phyloP scores from a whole-genome alignment of 1,284 basidiomycete genomes.

The Ceratobasidium sp. region DNA sequence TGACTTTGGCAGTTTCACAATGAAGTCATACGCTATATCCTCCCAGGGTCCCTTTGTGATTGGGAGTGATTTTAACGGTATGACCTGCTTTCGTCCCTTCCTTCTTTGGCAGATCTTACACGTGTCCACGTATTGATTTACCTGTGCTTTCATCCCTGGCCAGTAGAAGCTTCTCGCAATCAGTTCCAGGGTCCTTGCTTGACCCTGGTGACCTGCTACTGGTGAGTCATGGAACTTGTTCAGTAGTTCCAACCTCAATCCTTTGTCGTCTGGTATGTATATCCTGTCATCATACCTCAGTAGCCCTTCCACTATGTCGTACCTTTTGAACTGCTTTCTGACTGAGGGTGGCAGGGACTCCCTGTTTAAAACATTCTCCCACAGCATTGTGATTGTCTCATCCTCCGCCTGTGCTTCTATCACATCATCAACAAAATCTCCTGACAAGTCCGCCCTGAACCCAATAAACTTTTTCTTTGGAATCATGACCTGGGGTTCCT shows the following conservation, averaged over 20 bases:
- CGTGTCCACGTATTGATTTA: background rate
- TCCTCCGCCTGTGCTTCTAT: conserved; percentile 5
- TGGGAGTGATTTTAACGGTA: no score
- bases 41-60: no score
- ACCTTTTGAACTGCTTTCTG: conserved; percentile 18
- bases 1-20: no score
- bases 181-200: conserved; percentile 19
- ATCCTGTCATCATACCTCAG: conserved; percentile 6
- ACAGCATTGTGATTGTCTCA: background rate
- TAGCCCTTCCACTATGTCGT: background rate
- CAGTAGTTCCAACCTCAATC: background rate
- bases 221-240: background rate
- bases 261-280: conserved; percentile 3
- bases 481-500: conserved; percentile 22
- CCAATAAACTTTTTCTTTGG: background rate
- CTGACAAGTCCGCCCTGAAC: no score
- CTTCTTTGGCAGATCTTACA: no score
- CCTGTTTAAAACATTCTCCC: background rate
- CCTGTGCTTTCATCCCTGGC: conserved; percentile 16
- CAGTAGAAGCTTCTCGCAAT: background rate
- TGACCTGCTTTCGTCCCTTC: no score
- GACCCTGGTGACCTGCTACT: conserved; percentile 11
- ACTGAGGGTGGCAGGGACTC: conserved; percentile 16
- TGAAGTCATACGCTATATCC: no score
- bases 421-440: background rate